A percentile compares a stretch with the other conserved stretches of the same genome.
These are phyloP conservation scores for Diaporthe citriasiana DNA, from an alignment of 2,329 filamentous ascomycete species.

Conservation along the genomic window DNA sequence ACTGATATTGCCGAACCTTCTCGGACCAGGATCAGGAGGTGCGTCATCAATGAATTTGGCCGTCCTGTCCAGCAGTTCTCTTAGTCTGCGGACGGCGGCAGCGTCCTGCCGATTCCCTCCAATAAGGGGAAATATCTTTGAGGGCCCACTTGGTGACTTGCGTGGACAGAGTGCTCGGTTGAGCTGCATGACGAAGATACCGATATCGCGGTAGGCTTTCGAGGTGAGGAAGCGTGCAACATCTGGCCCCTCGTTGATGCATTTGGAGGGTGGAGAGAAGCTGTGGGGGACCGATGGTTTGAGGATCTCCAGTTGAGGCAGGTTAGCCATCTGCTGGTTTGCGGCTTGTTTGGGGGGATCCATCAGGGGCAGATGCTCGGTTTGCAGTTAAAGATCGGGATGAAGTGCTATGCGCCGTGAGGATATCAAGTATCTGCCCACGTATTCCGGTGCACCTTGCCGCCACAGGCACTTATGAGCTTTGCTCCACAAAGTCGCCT, in stretches of 20 bases:
- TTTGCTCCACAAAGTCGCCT: neutral
- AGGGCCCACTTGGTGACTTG: constrained; percentile 56
- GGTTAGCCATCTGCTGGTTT: constrained; percentile 32
- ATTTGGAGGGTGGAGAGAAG: constrained; percentile 81
- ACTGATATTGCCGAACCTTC: constrained; percentile 92
- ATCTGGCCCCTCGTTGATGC: constrained; percentile 88
- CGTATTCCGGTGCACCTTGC: neutral
- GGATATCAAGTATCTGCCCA: neutral
- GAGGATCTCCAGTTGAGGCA: constrained; percentile 62
- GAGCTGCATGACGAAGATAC: constrained; percentile 89
- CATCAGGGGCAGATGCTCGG: neutral
- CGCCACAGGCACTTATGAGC: neutral
- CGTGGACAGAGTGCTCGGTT: constrained; percentile 88
- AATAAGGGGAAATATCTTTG: constrained; percentile 61
- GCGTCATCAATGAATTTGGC: constrained; percentile 79
- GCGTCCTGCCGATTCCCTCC: constrained; percentile 59
- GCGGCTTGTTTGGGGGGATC: constrained; percentile 17
- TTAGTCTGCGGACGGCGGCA: constrained; percentile 74
- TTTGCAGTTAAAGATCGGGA: neutral
- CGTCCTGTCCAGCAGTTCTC: constrained; percentile 75
- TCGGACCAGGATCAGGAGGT: constrained; percentile 86
- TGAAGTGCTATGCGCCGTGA: neutral
- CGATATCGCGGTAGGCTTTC: constrained; percentile 88
- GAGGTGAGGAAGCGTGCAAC: constrained; percentile 85
- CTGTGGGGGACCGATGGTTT: constrained; percentile 62